Evolutionary conservation across 768 basidiomycete species (phyloP).

Genomic region (Bullera alba): DNA sequence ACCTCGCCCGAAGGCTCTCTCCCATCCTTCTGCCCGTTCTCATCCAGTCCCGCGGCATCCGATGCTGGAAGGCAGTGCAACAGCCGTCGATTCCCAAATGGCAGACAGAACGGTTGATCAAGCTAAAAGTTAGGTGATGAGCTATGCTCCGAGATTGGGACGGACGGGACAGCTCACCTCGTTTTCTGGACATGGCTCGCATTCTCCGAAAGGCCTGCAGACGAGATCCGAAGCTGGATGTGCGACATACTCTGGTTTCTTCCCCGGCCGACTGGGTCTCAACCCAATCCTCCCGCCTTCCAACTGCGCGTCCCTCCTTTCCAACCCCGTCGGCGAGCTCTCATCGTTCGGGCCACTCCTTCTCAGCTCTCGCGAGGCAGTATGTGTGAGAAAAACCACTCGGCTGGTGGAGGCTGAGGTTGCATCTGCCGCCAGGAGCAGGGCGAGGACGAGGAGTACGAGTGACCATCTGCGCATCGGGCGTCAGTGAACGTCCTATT

Average conservation of each 20-base stretch:
- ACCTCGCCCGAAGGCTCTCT: conserved; percentile 47
- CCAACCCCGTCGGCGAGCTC: too few relatives aligned
- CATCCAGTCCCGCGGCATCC: not conserved
- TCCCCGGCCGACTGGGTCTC: too few relatives aligned
- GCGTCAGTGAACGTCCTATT: too few relatives aligned
- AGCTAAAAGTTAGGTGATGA: conserved; percentile 50
- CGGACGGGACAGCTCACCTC: conserved; percentile 42
- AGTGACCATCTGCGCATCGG: too few relatives aligned
- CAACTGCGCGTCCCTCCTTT: too few relatives aligned
- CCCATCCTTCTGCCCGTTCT: not conserved
- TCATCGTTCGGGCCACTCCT: too few relatives aligned
- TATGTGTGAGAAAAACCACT: too few relatives aligned
- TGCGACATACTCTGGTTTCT: conserved; percentile 18
- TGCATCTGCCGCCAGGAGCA: too few relatives aligned
- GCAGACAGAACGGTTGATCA: conserved; percentile 82
- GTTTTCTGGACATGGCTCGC: conserved; percentile 50
- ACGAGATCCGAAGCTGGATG: conserved; percentile 37
- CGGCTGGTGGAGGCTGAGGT: too few relatives aligned
- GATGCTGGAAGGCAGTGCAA: conserved; percentile 61
- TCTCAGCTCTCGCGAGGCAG: too few relatives aligned
- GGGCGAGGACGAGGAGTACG: too few relatives aligned
- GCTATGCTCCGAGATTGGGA: not conserved
- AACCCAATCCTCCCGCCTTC: too few relatives aligned
- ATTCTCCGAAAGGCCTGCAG: conserved; percentile 48
- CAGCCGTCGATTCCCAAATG: conserved; percentile 87